Evolutionary conservation across 2,329 filamentous ascomycete genomes (phyloP), one percentile per base, ranked within the genome.

Genomic region (Fusarium sp.): DNA sequence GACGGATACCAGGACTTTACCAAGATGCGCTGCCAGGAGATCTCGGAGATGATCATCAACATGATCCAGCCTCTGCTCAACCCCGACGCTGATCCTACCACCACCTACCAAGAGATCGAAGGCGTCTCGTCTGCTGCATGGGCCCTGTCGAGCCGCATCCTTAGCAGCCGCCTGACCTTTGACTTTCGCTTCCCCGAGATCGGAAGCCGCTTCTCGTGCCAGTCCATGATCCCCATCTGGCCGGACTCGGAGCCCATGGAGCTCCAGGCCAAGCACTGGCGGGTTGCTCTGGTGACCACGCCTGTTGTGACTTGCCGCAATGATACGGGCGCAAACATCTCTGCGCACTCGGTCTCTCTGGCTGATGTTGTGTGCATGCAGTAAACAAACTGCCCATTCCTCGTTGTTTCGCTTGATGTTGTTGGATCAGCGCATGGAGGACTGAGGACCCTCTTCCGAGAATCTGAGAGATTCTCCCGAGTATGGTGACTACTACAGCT

Each of bases 231-330:
- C 41, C 78, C 63, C 50, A 75, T 83, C 58, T 83, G 83, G 72
- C 76, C 77, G 24, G 62, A 70, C 32, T 66, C 75, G 26, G 75
- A 80, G 32, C 74, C 78, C 0, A 70, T 76, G 51, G 75, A 79
- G 47, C 71, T 86, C 19, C 82, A 85, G 73, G 73, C 77, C 6
- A 77, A 78, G 65, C 82, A 85, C 66, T 81, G 77, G 73, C 80
- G 83, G 6, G 72, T 87, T n/a, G 80, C 81, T 49, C 76, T 85
- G 2, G 81, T 83, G 26, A 80, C 83, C 6, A 85, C 84, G 0
- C 84, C 84, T 1, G 78, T 81, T 8, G 79, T 86, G 41, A 85
- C 82, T 2, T 79, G 83, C 65, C 78, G 83, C 29, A 83, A 85
- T 61, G 83, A 86, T 34, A 78, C 74, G 2, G 81, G 80, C 12